Evolutionary conservation across 2,329 filamentous ascomycete genomes (phyloP).

Genomic region (Apiospora hydei): DNA sequence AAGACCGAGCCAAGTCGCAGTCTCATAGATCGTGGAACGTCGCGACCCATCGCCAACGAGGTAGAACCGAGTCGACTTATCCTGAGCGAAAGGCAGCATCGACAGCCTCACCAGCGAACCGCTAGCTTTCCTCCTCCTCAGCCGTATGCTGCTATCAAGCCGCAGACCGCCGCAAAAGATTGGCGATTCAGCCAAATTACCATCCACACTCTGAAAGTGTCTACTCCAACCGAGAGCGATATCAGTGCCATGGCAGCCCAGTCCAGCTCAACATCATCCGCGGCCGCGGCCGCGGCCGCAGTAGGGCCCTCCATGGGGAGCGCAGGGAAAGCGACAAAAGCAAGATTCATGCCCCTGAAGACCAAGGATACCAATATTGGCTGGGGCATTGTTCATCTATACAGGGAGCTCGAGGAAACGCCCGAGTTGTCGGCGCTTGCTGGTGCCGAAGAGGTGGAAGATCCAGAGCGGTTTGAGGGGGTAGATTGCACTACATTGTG

Average conservation of each 20-base stretch:
- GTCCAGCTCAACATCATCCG: constrained; percentile 50
- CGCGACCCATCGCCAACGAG: constrained; percentile 43
- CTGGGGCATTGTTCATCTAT: constrained; percentile 94
- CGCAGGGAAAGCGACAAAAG: constrained; percentile 81
- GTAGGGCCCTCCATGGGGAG: constrained; percentile 63
- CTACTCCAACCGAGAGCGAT: constrained; percentile 34
- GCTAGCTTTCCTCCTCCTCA: constrained; percentile 52
- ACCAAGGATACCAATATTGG: constrained; percentile 79
- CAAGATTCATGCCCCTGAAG: constrained; percentile 75
- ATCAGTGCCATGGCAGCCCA: constrained; percentile 44
- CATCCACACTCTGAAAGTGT: constrained; percentile 78
- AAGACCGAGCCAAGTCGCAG: constrained; percentile 31
- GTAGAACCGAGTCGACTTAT: constrained; percentile 47
- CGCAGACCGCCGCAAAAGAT: constrained; percentile 64
- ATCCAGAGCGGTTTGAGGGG: constrained; percentile 36
- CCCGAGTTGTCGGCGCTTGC: constrained; percentile 54
- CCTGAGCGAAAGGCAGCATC: constrained; percentile 49
- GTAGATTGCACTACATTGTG: constrained; percentile 86
- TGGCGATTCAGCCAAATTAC: constrained; percentile 83
- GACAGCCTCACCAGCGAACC: constrained; percentile 44
- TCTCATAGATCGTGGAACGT: constrained; percentile 60
- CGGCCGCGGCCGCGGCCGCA: constrained; percentile 58
- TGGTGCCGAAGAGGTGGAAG: constrained; percentile 38
- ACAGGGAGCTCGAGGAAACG: constrained; percentile 82
- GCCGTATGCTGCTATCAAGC: constrained; percentile 53